Evolutionary conservation across 768 basidiomycete genomes (phyloP).

Genomic region (Phallus indusiatus): DNA sequence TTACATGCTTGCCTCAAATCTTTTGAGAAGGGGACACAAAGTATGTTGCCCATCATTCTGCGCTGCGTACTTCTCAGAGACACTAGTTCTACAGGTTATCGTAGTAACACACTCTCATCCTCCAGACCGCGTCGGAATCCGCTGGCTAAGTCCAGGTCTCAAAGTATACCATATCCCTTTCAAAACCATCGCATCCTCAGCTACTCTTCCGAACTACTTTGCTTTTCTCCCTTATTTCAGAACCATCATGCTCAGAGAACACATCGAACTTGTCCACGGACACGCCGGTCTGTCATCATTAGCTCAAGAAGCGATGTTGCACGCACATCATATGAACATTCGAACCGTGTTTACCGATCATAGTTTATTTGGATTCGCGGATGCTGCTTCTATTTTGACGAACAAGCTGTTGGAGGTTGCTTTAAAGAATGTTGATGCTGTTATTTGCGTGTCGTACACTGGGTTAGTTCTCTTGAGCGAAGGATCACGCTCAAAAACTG

Average conservation of each 20-base stretch:
- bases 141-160: constrained; percentile 77
- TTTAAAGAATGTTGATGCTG: constrained; percentile 84
- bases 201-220: constrained; percentile 91
- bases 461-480: constrained; percentile 44
- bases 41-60: constrained; percentile 31
- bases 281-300: constrained; percentile 87
- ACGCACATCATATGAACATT: constrained; percentile 78
- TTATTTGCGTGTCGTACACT: constrained; percentile 94
- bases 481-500: background rate
- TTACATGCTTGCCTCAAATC: constrained; percentile 79
- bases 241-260: constrained; percentile 78
- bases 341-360: constrained; percentile 96
- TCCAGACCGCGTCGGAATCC: constrained; percentile 77
- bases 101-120: constrained; percentile 90
- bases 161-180: constrained; percentile 96
- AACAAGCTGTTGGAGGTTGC: constrained; percentile 89
- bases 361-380: constrained; percentile 91
- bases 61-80: background rate
- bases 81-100: constrained; percentile 56
- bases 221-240: constrained; percentile 88
- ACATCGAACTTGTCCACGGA: constrained; percentile 79
- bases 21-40: constrained; percentile 79
- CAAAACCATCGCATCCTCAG: constrained; percentile 79
- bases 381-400: constrained; percentile 93
- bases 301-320: constrained; percentile 87